Percentiles rank a stretch among this genome's conserved stretches.
These are phyloP conservation scores for Backusella westeae DNA, from an alignment of 192 early-diverging fungal genomes.

Conservation along the genomic window DNA sequence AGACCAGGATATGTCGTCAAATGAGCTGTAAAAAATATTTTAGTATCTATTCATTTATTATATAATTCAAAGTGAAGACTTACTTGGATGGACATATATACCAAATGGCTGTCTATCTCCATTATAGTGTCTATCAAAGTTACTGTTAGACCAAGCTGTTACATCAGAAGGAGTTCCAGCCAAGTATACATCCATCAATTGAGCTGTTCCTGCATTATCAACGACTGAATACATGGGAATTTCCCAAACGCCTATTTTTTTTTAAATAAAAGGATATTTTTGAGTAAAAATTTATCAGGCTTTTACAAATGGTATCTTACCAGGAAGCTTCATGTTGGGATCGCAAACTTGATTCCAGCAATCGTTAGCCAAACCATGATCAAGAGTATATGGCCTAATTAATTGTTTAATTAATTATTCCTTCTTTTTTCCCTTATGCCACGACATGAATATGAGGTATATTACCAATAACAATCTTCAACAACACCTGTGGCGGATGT, in stretches of 20 bases:
- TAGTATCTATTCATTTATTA: background rate
- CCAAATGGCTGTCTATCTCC: constrained; percentile 55
- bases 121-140: constrained; percentile 55
- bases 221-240: constrained; percentile 60
- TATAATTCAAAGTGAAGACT: constrained; percentile 1
- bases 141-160: constrained; percentile 45
- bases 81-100: constrained; percentile 45
- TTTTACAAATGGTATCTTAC: background rate
- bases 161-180: constrained; percentile 39
- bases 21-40: constrained; percentile 29
- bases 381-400: constrained; percentile 61
- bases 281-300: background rate
- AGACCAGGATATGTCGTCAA: constrained; percentile 33
- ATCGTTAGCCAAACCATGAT: constrained; percentile 61
- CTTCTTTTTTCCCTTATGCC: background rate
- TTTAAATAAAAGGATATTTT: background rate
- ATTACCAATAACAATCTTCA: constrained; percentile 53
- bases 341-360: constrained; percentile 54
- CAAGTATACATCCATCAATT: constrained; percentile 53
- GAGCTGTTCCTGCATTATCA: constrained; percentile 38
- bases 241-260: constrained; percentile 54
- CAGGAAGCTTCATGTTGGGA: constrained; percentile 39
- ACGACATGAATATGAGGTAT: background rate
- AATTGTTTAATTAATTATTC: background rate
- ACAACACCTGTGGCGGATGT: constrained; percentile 45